Conservation (phyloP, 768 basidiomycete species). For the Stropharia rugosoannulata region DNA sequence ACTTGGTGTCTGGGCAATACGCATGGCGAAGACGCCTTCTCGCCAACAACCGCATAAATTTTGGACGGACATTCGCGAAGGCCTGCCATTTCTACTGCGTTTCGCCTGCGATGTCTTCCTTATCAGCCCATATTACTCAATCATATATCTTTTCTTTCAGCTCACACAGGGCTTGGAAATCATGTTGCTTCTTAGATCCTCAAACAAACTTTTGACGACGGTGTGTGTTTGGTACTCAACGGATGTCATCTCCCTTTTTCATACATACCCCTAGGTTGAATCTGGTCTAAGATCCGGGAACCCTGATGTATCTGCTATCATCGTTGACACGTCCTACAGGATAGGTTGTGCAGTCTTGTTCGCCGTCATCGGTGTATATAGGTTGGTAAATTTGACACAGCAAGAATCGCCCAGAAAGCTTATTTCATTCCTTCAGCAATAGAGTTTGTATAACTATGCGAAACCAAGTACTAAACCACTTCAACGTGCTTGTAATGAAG, state of each 20-base stretch:
- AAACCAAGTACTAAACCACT: background rate
- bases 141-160: background rate
- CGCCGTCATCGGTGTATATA: background rate
- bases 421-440: constrained; percentile 18
- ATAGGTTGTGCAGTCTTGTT: background rate
- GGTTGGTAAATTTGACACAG: background rate
- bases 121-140: background rate
- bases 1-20: background rate
- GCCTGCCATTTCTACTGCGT: background rate
- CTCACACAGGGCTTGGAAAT: background rate
- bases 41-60: background rate
- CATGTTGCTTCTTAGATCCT: background rate
- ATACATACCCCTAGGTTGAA: too few species aligned
- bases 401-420: too few species aligned
- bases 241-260: too few species aligned
- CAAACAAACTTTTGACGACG: background rate
- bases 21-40: background rate
- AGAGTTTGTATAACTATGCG: constrained; percentile 26
- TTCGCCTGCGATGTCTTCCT: background rate
- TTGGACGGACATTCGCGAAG: background rate
- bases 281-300: background rate
- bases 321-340: background rate
- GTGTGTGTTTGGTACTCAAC: background rate
- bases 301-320: background rate
- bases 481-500: background rate